Conservation (phyloP, 352 stramenopile genomes). For the Pythium rishiriense region DNA sequence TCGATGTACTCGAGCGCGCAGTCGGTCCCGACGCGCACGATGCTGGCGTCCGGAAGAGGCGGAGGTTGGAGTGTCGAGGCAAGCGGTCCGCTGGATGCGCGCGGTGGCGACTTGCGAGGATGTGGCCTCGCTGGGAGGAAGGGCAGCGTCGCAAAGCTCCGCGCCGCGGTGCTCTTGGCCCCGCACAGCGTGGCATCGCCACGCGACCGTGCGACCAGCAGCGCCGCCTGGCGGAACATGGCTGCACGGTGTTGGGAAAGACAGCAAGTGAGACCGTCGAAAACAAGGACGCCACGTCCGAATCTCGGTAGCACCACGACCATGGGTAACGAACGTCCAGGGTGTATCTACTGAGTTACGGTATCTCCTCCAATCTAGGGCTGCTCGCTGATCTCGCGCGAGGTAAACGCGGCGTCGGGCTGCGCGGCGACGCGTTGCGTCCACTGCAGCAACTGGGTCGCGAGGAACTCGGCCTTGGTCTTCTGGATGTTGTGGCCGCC, state of each 20-base stretch:
- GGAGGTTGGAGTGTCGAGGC: slow-evolving; percentile 2
- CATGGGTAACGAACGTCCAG: no score
- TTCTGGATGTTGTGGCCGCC: slow-evolving; percentile 62
- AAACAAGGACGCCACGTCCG: slow-evolving; percentile 11
- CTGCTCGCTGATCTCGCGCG: slow-evolving; percentile 4
- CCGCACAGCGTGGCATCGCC: no score
- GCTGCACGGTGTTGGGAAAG: no score
- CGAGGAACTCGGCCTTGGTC: slow-evolving; percentile 38
- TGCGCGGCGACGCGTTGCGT: slow-evolving; percentile 12
- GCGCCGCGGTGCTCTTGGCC: no score
- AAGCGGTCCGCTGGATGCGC: neutral
- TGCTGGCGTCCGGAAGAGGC: slow-evolving; percentile 8
- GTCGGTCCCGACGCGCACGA: slow-evolving; percentile 13
- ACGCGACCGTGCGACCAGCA: neutral
- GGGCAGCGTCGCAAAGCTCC: neutral
- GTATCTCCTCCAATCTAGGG: slow-evolving; percentile 12
- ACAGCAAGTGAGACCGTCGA: neutral
- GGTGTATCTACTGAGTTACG: no score
- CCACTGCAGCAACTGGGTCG: slow-evolving; percentile 30
- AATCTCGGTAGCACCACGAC: slow-evolving; percentile 2
- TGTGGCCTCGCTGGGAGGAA: neutral
- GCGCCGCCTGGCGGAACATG: no score
- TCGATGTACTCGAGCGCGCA: slow-evolving; percentile 28
- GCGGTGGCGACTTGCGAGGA: no score
- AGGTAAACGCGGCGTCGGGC: neutral